Percentiles rank a stretch among this genome's conserved stretches.
phyloP scores from a whole-genome alignment of 352 stramenopile genomes.

The Thalassiosira mediterranea region DNA sequence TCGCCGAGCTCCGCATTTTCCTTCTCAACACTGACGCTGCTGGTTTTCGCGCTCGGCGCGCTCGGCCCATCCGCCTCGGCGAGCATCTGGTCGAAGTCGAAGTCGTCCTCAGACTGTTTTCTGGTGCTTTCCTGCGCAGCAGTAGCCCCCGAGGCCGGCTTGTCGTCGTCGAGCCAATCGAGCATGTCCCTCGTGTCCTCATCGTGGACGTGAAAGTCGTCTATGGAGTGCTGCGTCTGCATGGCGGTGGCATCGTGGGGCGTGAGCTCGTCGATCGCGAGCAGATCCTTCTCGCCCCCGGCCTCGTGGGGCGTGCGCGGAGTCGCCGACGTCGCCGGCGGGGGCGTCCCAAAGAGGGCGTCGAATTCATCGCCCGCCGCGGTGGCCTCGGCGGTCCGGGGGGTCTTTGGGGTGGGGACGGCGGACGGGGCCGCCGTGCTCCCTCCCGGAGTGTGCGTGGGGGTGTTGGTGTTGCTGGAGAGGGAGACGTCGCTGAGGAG shows the following conservation, averaged over 20 bases:
- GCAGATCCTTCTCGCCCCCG: not conserved
- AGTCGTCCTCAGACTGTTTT: slow-evolving; percentile 48
- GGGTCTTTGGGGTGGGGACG: not conserved
- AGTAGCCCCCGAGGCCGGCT: slow-evolving; percentile 6
- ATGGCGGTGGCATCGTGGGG: slow-evolving; percentile 12
- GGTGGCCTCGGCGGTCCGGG: not conserved
- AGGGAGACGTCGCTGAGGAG: not conserved
- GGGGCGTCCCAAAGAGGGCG: slow-evolving; percentile 45
- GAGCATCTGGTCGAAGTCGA: slow-evolving; percentile 55
- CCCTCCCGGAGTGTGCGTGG: slow-evolving; percentile 7
- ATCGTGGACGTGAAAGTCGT: slow-evolving; percentile 61
- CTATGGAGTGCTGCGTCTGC: slow-evolving; percentile 18
- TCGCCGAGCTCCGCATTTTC: too few relatives aligned
- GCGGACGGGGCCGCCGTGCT: slow-evolving; percentile 2
- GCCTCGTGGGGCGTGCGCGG: slow-evolving; percentile 5
- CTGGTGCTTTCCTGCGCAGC: slow-evolving; percentile 17
- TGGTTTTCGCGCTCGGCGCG: too few relatives aligned
- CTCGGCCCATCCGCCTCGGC: slow-evolving; percentile 10
- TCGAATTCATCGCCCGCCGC: slow-evolving; percentile 37
- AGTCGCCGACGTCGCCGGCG: slow-evolving; percentile 12
- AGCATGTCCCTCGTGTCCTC: slow-evolving; percentile 73
- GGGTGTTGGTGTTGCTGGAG: not conserved
- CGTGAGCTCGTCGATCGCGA: not conserved
- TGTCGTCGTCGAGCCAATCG: slow-evolving; percentile 55
- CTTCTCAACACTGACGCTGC: too few relatives aligned